Evolutionary conservation across 2,329 filamentous ascomycete genomes (phyloP), one percentile per base, ranked within the genome.

Genomic region (Aspergillus chevalieri): DNA sequence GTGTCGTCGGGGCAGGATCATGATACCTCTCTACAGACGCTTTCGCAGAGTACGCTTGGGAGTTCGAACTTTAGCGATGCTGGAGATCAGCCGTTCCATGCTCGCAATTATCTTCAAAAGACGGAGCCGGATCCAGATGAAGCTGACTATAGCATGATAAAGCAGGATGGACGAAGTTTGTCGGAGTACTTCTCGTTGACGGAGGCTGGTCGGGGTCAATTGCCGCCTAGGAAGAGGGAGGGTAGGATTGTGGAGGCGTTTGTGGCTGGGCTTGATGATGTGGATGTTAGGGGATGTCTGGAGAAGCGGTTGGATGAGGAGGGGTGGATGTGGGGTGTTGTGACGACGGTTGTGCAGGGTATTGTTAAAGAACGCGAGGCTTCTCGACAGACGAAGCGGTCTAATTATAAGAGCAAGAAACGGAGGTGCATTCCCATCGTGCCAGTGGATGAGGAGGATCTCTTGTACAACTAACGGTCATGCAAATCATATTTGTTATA

Each of bases 401-500:
- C n/a, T 3, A 48, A 43, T 15, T 26, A 15, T 24, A 57, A 47
- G 44, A 54, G 43, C 46, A 58, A 33, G 22, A 63, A 48, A 47
- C 53, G 46, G 45, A 59, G 61, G 15, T 58, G 62, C 12, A 67
- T 67, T 34, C 57, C 64, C 7, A 59, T 67, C 28, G 57, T 67
- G 38, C 56, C 63, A 10, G 49, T 47, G 7, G 62, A 66, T 39
- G 62, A 62, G 21, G 62, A 65, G 33, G 59, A 58, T 44, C 33
- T 54, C n/a, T 28, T 58, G 45, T 38, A 47, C 26, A 30, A 12
- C 26, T 30, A 4, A 30, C 26, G 3, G 26, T 30, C 26, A 30
- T 30, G 26, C 26, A 43, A 28, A 48, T 43, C 46, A n/a, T 43
- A 5, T 48, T 48, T 24, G 21, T 6, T 33, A 42, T 34, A 26